Base-by-base conservation (phyloP, 2,329 filamentous ascomycete species). In the Aspergillus cejpii region DNA sequence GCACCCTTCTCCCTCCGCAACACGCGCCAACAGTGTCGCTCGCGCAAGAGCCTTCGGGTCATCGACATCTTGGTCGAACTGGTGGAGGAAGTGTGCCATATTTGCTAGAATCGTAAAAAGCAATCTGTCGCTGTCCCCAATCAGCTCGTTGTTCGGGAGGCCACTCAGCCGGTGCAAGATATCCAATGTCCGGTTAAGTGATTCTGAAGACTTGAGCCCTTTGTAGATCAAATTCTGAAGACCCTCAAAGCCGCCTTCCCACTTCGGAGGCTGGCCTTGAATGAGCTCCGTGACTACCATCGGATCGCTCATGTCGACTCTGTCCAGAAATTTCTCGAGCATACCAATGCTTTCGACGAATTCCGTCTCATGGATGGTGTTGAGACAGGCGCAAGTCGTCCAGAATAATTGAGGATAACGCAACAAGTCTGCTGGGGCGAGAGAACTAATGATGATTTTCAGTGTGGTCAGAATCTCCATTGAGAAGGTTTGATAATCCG, bases 401-500 rank as follows among this genome's bases (percentile, higher is more conserved):
- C 94, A 98, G 67, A 98, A 97, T 1, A 98, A 74, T 59, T 97
- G 91, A 1, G 92, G 92, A 53, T 95, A 96, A n/a, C 83, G 81
- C 38, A 94, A 69, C 1, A 98, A 75, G 61, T 90, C 85, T 28
- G 85, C 79, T 0, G 85, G 76, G 15, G 90, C 83, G 21, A 97
- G 72, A 44, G 91, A 92, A 53, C 82, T 79, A 45, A 98, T 94
- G 36, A 98, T 84, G 0, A 89, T 89, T 61, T 94, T 90, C 41
- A 98, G 67, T 0, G 94, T 98, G 0, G 90, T 96, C 42, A 98
- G 69, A 45, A 98, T 97, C 63, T 98, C 94, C 84, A 97, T 91
- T 0, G 92, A 94, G 60, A 98, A 98, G 0, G 89, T 91, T 59
- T 96, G 88, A 43, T 96, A 94, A 67, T 97, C 91, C 0, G 83